Percentiles rank a stretch among this genome's conserved stretches.
Conservation (phyloP, 2,329 filamentous ascomycete species). For the Fusarium sp. region DNA sequence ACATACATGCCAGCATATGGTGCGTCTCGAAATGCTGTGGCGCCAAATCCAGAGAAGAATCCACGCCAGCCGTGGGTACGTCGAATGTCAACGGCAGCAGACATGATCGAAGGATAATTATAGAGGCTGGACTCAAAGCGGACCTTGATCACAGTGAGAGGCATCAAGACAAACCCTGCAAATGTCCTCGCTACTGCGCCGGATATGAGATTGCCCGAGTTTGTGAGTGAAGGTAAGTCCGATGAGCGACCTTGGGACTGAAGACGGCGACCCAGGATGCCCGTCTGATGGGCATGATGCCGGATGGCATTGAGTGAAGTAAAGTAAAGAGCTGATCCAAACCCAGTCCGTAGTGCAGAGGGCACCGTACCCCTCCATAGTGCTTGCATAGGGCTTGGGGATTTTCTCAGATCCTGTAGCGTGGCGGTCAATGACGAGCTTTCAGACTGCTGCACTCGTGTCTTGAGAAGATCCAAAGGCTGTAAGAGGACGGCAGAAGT, state of each 20-base stretch:
- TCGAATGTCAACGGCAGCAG: constrained; percentile 79
- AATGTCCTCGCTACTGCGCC: constrained; percentile 85
- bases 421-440: constrained; percentile 66
- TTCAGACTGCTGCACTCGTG: constrained; percentile 88
- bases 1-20: constrained; percentile 97
- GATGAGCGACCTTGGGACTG: constrained; percentile 62
- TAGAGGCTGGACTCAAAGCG: constrained; percentile 93
- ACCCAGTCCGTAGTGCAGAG: constrained; percentile 90
- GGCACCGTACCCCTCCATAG: constrained; percentile 95
- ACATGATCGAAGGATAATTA: constrained; percentile 77
- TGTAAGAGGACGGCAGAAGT: constrained; percentile 90
- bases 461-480: constrained; percentile 95
- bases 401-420: constrained; percentile 57
- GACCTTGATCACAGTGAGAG: constrained; percentile 94
- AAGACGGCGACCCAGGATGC: constrained; percentile 36
- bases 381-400: constrained; percentile 69
- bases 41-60: constrained; percentile 93
- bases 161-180: constrained; percentile 93
- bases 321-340: constrained; percentile 95
- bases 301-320: constrained; percentile 84
- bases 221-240: constrained; percentile 81
- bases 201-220: constrained; percentile 84
- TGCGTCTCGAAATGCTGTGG: constrained; percentile 92
- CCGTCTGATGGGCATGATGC: constrained; percentile 61
- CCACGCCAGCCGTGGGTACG: constrained; percentile 77